Evolutionary conservation across 202 grass and related monocot species (phyloP).

Genomic region (Setaria viridis): DNA sequence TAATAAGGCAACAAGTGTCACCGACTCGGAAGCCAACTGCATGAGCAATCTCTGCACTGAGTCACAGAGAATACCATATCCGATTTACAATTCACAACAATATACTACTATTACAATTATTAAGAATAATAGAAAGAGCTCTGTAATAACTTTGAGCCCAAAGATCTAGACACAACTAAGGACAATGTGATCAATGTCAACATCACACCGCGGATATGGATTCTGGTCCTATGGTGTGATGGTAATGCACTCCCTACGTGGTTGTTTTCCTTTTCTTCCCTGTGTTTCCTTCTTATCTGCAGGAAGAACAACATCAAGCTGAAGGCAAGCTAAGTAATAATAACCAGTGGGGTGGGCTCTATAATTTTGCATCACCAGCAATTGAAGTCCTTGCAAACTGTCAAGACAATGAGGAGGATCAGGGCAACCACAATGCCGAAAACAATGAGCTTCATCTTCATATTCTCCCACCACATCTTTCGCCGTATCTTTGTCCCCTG

Average conservation of each 20-base stretch:
- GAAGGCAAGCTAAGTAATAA: background rate
- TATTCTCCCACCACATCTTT: conserved; percentile 96
- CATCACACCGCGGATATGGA: background rate
- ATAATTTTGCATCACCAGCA: conserved; percentile 51
- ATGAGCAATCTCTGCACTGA: background rate
- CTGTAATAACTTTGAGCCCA: conserved; percentile 43
- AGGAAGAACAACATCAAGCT: background rate
- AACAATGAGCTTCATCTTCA: conserved; percentile 93
- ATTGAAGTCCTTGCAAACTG: conserved; percentile 78
- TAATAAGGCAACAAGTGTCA: background rate
- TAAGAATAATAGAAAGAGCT: conserved; percentile 26
- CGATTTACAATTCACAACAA: conserved; percentile 19
- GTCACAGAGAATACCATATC: conserved; percentile 23
- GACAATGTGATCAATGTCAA: conserved; percentile 4
- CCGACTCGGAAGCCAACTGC: background rate
- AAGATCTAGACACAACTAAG: conserved; percentile 39
- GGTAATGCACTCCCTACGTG: conserved; percentile 28
- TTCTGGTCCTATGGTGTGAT: conserved; percentile 13
- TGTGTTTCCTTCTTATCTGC: conserved; percentile 22
- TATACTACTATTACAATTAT: conserved; percentile 41
- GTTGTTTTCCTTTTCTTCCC: background rate
- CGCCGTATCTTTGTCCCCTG: conserved; percentile 71
- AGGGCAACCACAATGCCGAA: conserved; percentile 71
- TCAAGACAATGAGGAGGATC: conserved; percentile 79
- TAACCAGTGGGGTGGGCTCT: background rate